A percentile compares a stretch with the other conserved stretches of the same genome.
phyloP scores from a whole-genome alignment of 169 alveolate species.

The Eimeria maxima region DNA sequence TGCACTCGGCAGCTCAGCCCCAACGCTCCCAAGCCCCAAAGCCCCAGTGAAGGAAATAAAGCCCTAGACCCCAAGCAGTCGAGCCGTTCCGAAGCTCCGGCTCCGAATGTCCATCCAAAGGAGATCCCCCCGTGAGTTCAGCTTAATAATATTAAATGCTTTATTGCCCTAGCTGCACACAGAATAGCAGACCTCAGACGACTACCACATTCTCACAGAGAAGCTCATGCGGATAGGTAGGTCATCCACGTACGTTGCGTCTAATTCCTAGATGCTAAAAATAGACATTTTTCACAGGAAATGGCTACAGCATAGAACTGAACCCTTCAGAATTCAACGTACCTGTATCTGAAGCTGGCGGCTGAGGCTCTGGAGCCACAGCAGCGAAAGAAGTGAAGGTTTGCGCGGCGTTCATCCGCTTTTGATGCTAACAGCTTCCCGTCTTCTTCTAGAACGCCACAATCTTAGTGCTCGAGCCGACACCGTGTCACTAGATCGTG shows the following conservation, averaged over 20 bases:
- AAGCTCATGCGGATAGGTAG: background rate
- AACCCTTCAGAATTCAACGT: background rate
- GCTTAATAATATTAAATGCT: background rate
- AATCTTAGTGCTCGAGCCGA: background rate
- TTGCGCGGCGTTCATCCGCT: background rate
- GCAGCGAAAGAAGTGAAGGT: background rate
- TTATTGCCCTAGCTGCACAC: background rate
- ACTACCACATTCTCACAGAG: background rate
- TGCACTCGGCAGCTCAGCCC: background rate
- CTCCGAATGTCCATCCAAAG: background rate
- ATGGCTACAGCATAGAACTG: background rate
- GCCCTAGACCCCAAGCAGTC: background rate
- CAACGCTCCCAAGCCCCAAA: conserved; percentile 21
- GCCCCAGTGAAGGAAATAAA: background rate
- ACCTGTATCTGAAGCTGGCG: background rate
- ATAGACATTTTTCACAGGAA: background rate
- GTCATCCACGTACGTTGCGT: background rate
- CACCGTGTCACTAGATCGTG: background rate
- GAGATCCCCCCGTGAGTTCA: background rate
- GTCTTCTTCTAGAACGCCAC: background rate
- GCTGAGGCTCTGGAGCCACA: background rate
- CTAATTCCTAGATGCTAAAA: background rate
- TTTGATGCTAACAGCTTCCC: background rate
- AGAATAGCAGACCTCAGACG: background rate
- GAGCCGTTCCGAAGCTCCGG: background rate